Percentiles rank a stretch among this genome's conserved stretches.
Conservation (phyloP, 257 asterid species). For the Vinca minor region DNA sequence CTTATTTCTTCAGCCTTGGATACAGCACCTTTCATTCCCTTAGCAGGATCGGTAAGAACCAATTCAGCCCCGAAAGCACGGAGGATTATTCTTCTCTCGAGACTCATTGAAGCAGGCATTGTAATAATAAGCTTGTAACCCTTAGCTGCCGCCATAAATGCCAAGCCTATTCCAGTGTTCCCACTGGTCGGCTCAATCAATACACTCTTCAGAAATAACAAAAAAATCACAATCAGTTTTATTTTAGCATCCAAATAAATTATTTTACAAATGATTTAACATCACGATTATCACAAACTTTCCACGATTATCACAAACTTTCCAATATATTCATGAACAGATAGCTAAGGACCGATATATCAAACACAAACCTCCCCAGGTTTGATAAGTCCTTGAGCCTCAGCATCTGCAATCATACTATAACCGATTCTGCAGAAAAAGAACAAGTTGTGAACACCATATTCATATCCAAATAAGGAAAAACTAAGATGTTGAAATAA, state of each 20-base stretch:
- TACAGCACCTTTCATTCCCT: constrained; percentile 90
- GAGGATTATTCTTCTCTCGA: constrained; percentile 80
- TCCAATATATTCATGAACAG: neutral
- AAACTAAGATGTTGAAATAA: neutral
- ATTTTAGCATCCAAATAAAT: neutral
- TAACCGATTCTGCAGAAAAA: constrained; percentile 65
- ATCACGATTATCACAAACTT: neutral
- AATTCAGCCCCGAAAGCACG: constrained; percentile 90
- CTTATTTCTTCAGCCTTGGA: constrained; percentile 81
- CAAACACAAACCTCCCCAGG: constrained; percentile 66
- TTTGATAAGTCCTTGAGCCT: constrained; percentile 59
- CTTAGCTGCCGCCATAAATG: constrained; percentile 93
- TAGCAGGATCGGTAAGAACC: constrained; percentile 81
- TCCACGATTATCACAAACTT: too few species aligned
- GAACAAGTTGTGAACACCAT: neutral
- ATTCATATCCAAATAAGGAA: too few species aligned
- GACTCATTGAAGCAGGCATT: constrained; percentile 91
- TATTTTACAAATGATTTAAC: neutral
- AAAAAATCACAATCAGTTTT: neutral
- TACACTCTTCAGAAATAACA: constrained; percentile 52
- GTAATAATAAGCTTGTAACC: constrained; percentile 79
- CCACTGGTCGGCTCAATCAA: constrained; percentile 95
- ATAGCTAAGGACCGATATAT: neutral
- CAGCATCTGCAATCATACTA: constrained; percentile 94
- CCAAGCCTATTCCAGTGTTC: constrained; percentile 92